phyloP scores from a whole-genome alignment of 495 filamentous ascomycete genomes.

The Mycothermus thermophilus region DNA sequence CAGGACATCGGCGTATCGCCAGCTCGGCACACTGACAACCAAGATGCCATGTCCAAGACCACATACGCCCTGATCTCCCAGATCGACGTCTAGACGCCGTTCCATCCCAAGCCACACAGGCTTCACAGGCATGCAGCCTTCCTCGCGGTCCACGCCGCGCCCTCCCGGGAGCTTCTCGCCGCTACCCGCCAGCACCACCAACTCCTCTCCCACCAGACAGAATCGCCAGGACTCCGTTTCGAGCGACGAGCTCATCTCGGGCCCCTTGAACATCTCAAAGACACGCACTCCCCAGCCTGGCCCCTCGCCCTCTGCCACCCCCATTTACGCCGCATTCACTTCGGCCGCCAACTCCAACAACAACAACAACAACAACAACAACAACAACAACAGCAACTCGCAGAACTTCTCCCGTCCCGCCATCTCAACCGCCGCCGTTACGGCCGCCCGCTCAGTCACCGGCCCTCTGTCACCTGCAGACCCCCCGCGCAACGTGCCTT shows the following conservation, averaged over 20 bases:
- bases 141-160: constrained; percentile 25
- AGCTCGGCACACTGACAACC: too few relatives aligned
- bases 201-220: constrained; percentile 23
- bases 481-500: constrained; percentile 23
- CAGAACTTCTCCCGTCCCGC: constrained; percentile 45
- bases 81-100: too few relatives aligned
- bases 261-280: constrained; percentile 21
- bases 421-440: constrained; percentile 23
- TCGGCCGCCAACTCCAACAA: too few relatives aligned
- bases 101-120: too few relatives aligned
- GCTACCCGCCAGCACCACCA: constrained; percentile 21
- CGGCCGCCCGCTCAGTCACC: constrained; percentile 22
- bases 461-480: constrained; percentile 19
- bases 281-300: constrained; percentile 6
- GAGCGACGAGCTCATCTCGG: constrained; percentile 24
- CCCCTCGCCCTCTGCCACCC: constrained; percentile 14
- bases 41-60: constrained; percentile 25
- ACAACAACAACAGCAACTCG: constrained; percentile 21
- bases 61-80: too few relatives aligned
- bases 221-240: constrained; percentile 30
- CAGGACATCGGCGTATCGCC: too few relatives aligned
- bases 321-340: constrained; percentile 24
- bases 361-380: constrained; percentile 20
- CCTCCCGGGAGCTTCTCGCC: constrained; percentile 44
- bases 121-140: constrained; percentile 13